A percentile compares a stretch with the other conserved stretches of the same genome.
Evolutionary conservation across 192 early-diverging fungal genomes (phyloP).

Genomic region (Phycomyces nitens): DNA sequence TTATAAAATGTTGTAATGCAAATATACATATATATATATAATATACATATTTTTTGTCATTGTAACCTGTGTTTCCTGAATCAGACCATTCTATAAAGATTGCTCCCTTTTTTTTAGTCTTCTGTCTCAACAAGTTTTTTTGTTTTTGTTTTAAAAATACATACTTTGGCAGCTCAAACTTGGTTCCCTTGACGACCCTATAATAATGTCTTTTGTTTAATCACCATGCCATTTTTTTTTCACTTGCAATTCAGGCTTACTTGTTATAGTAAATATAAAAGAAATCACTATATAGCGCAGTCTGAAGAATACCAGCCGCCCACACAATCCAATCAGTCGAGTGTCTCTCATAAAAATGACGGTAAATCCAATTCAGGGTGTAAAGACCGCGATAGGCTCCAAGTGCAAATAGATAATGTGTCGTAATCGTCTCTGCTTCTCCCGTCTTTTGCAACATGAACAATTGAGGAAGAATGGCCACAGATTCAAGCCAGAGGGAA

Average conservation of each 20-base stretch:
- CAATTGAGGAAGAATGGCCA: slow-evolving; percentile 96
- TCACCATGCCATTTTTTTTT: too few relatives aligned
- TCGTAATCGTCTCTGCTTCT: slow-evolving; percentile 98
- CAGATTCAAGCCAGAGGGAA: slow-evolving; percentile 95
- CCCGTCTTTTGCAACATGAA: slow-evolving; percentile 95
- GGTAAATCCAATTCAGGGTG: slow-evolving; percentile 92
- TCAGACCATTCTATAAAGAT: too few relatives aligned
- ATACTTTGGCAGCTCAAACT: slow-evolving; percentile 62
- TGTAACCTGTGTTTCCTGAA: too few relatives aligned
- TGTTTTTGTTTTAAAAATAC: slow-evolving; percentile 1
- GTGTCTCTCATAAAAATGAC: slow-evolving; percentile 44
- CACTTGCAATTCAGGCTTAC: slow-evolving; percentile 33
- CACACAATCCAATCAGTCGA: slow-evolving; percentile 76
- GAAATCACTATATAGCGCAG: slow-evolving; percentile 94
- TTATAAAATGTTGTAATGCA: too few relatives aligned
- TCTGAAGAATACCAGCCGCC: slow-evolving; percentile 90
- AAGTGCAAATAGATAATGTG: slow-evolving; percentile 97
- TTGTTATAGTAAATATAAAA: slow-evolving; percentile 92
- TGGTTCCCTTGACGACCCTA: slow-evolving; percentile 67
- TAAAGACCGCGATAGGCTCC: slow-evolving; percentile 90
- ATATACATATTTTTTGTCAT: too few relatives aligned
- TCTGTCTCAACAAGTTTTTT: too few relatives aligned
- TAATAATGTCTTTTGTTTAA: neutral
- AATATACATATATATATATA: too few relatives aligned
- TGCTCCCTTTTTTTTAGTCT: too few relatives aligned